phyloP scores from a whole-genome alignment of 2,329 filamentous ascomycete species.

The Verticillium tricorpus region DNA sequence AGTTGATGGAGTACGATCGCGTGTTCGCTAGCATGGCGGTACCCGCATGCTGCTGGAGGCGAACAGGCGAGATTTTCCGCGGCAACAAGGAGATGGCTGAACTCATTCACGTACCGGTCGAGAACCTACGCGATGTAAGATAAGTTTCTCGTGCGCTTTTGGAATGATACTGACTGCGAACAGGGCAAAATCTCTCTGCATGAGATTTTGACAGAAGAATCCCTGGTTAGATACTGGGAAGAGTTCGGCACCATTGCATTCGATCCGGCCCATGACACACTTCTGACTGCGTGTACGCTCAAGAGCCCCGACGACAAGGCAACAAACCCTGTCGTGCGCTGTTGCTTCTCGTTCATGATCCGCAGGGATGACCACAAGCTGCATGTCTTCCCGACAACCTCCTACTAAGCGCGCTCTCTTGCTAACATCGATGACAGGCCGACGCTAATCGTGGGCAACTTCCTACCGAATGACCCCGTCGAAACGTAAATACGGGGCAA shows the following conservation, averaged over 20 bases:
- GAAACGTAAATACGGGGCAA: slow-evolving; percentile 11
- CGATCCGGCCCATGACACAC: slow-evolving; percentile 87
- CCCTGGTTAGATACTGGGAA: slow-evolving; percentile 96
- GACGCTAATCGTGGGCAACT: slow-evolving; percentile 93
- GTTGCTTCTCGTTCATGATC: slow-evolving; percentile 97
- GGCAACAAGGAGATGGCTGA: slow-evolving; percentile 99
- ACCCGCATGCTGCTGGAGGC: slow-evolving; percentile 92
- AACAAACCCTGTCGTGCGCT: slow-evolving; percentile 72
- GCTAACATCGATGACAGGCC: slow-evolving; percentile 56
- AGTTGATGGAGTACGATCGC: slow-evolving; percentile 94
- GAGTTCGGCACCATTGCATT: slow-evolving; percentile 98
- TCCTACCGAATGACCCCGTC: slow-evolving; percentile 74
- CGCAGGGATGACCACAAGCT: slow-evolving; percentile 92
- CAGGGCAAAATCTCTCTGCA: slow-evolving; percentile 93
- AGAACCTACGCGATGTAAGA: slow-evolving; percentile 83
- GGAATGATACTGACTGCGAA: slow-evolving; percentile 11
- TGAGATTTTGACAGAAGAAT: slow-evolving; percentile 92
- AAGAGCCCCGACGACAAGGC: slow-evolving; percentile 73
- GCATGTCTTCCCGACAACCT: slow-evolving; percentile 51
- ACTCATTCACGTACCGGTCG: slow-evolving; percentile 87
- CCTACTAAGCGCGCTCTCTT: neutral
- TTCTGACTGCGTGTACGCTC: slow-evolving; percentile 87
- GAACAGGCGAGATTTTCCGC: slow-evolving; percentile 94
- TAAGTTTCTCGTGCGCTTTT: neutral
- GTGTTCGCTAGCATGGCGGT: slow-evolving; percentile 99